Percentiles rank a stretch among this genome's conserved stretches.
Evolutionary conservation across 2,329 filamentous ascomycete species (phyloP).

Genomic region (Neonectria ditissima): DNA sequence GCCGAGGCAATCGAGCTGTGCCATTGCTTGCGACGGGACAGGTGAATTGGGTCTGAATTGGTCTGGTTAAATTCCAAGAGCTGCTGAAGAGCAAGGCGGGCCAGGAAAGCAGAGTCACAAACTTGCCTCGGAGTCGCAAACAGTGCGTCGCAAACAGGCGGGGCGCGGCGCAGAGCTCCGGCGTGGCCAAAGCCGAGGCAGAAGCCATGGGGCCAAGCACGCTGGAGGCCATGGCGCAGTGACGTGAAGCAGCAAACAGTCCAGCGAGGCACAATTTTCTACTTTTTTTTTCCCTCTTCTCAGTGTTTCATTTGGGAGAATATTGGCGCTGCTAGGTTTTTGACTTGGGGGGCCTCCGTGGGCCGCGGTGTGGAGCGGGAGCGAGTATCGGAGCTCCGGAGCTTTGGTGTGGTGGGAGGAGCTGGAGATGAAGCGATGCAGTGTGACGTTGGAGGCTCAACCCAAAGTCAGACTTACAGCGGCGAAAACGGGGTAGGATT

Average conservation of each 20-base stretch:
- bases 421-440: slow-evolving; percentile 14
- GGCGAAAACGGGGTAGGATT: not conserved
- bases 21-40: slow-evolving; percentile 52
- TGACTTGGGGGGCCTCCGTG: not conserved
- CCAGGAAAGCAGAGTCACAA: not conserved
- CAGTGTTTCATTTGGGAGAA: slow-evolving; percentile 18
- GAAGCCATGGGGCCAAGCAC: slow-evolving; percentile 50
- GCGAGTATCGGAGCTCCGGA: slow-evolving; percentile 26
- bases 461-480: slow-evolving; percentile 12
- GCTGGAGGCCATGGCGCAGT: slow-evolving; percentile 50
- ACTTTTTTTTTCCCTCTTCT: not conserved
- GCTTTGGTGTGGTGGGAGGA: not conserved
- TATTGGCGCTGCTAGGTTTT: slow-evolving; percentile 8
- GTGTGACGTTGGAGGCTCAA: slow-evolving; percentile 28
- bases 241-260: slow-evolving; percentile 14
- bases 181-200: slow-evolving; percentile 38
- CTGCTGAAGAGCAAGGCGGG: not conserved
- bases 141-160: slow-evolving; percentile 42
- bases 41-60: slow-evolving; percentile 37
- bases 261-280: not conserved
- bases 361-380: slow-evolving; percentile 10
- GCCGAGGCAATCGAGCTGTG: slow-evolving; percentile 49
- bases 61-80: slow-evolving; percentile 14
- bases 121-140: slow-evolving; percentile 39
- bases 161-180: slow-evolving; percentile 47